phyloP scores from a whole-genome alignment of 2,329 filamentous ascomycete species.

The Xylariaceae sp. region DNA sequence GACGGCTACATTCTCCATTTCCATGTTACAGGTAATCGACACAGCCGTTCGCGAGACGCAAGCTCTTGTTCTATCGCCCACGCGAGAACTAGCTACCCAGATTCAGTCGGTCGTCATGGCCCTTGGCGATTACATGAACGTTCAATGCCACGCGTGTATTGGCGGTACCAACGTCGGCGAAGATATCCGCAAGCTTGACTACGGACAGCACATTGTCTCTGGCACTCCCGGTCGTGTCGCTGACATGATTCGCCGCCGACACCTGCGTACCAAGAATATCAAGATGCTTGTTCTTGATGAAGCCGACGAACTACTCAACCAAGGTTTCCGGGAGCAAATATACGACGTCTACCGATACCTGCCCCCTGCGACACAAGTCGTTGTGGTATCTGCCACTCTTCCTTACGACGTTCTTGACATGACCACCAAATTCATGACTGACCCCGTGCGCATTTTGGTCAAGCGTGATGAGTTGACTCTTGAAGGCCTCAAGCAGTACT shows the following conservation, averaged over 20 bases:
- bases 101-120: constrained; percentile 99
- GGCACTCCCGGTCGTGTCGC: constrained; percentile 92
- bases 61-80: constrained; percentile 91
- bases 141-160: constrained; percentile 98
- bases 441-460: constrained; percentile 91
- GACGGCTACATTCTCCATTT: constrained; percentile 94
- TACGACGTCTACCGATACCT: constrained; percentile 98
- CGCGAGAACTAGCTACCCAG: constrained; percentile 93
- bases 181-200: constrained; percentile 95
- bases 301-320: constrained; percentile 69
- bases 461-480: constrained; percentile 98
- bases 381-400: constrained; percentile 92
- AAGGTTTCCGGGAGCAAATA: constrained; percentile 96
- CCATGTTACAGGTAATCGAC: constrained; percentile 92
- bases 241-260: constrained; percentile 58
- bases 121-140: constrained; percentile 99
- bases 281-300: constrained; percentile 62
- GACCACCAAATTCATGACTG: constrained; percentile 99
- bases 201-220: constrained; percentile 95
- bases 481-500: constrained; percentile 97
- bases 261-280: constrained; percentile 57
- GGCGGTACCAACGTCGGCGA: constrained; percentile 97
- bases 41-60: constrained; percentile 89
- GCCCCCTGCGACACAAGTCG: constrained; percentile 95
- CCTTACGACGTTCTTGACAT: constrained; percentile 98